These are phyloP conservation scores for Aspergillus bombycis DNA, from an alignment of 2,329 filamentous ascomycete species.

Conservation along the genomic window DNA sequence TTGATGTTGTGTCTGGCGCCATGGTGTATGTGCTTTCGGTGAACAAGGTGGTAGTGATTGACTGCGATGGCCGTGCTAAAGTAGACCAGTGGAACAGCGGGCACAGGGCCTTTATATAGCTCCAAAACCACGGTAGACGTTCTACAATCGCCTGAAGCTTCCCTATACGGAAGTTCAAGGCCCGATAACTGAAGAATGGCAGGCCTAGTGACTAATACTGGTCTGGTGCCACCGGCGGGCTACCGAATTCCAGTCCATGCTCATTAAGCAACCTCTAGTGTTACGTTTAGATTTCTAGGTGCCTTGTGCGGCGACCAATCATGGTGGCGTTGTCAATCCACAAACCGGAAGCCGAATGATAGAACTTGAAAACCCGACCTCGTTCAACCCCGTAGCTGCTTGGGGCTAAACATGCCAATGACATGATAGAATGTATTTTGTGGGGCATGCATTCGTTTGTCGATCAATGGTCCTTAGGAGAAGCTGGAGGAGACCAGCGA, in stretches of 20 bases:
- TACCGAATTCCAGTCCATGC: neutral
- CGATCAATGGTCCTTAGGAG: neutral
- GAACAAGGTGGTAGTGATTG: neutral
- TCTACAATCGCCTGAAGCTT: neutral
- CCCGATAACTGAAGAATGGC: neutral
- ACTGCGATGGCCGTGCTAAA: neutral
- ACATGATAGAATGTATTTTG: neutral
- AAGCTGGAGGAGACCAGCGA: neutral
- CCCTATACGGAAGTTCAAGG: neutral
- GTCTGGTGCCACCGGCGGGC: neutral
- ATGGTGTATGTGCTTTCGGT: neutral
- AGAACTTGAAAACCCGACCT: neutral
- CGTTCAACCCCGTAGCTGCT: too few relatives aligned
- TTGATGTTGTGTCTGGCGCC: neutral
- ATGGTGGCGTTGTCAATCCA: neutral
- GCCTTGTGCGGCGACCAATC: neutral
- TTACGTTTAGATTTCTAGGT: neutral
- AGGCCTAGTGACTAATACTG: neutral
- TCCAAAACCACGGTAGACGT: too few relatives aligned
- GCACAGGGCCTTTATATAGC: neutral
- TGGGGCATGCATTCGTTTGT: neutral
- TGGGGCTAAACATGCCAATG: neutral
- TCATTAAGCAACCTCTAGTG: neutral
- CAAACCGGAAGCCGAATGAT: neutral
- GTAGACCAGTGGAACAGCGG: neutral